Evolutionary conservation across 164 flowering plant genomes (phyloP), one percentile per base, ranked within the genome.

Genomic region (Macadamia integrifolia): DNA sequence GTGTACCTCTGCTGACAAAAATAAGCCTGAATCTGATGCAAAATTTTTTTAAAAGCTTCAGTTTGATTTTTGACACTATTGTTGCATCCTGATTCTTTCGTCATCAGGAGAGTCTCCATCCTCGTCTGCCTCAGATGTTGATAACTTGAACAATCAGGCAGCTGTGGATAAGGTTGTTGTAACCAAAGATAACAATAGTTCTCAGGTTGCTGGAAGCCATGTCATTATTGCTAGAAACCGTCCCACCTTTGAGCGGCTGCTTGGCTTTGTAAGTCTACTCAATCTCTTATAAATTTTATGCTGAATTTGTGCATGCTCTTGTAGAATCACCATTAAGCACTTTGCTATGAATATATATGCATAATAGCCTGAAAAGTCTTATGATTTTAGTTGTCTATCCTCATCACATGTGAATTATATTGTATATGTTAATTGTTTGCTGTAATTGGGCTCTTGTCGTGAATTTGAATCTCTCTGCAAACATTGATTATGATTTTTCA

Each of bases 81-180:
- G 40, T 62, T 55, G 14, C 64, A 1, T 65, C 48, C 12, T 55
- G 53, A 63, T 14, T 64, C 68, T 9, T 58, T 15, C 48, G 7
- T 74, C 11, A 55, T 65, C 69, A 93, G 98, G 90, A 64, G 98
- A 89, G 74, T 93, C 98, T 48, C 96, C 98, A 31, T 88, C 94
- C 30, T 91, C 98, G 15, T 93, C 94, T 75, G 92, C 88, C 46
- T 93, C 98, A 44, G 97, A 88, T 81, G 77, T 90, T 67, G 98
- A 93, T 77, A 89, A 88, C 75, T 75, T 86, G 55, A 88, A 88
- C 78, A 78, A 85, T 73, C 88, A 66, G 71, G 72, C 71, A 46
- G 44, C 72, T 18, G 69, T 50, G 10, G 97, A 87, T 50, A 87
- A 81, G 78, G 53, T 75, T 73, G 65, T 78, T 60, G 55, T 73